Base-by-base conservation (phyloP, 1,284 basidiomycete species). In the Ceratobasidium sp. region DNA sequence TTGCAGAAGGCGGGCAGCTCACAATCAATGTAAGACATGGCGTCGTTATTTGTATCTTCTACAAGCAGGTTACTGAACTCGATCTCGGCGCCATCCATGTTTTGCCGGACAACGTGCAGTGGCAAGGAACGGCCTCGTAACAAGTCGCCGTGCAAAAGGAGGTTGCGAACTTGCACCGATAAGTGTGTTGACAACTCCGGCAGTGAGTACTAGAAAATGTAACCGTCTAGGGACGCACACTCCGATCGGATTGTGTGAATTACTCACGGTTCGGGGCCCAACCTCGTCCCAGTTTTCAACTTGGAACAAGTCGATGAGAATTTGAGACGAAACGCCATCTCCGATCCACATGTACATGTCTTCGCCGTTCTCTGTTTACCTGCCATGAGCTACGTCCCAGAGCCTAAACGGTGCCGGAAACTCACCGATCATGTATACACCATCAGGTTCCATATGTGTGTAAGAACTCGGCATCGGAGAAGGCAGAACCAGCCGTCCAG, bases 61-160 rank as follows among this genome's bases (percentile, higher is more conserved):
- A 98, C 90, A 16, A 99, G 86, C 90, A 97, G 93, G 84, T 99
- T 98, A 77, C 93, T 95, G 79, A 97, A 96, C 81, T 99, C 98
- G 69, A 99, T 89, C 84, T 99, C 98, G 75, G 90, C 86, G 11
- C 91, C 96, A 81, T 99, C 98, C 80, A 95, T 85, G 80, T 98
- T 95, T 81, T 99, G 98, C 16, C 98, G 88, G 0, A 94, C 94
- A 61, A 98, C 86, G 46, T 90, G 83, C 75, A 98, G 87, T 71
- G 92, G 93, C 53, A 89, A 78, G 1, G 86, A 81, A 19, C 86
- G 83, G 58, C 85, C 84, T 48, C 94, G 86, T 76, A 90, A 88
- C 1, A 81, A 77, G 69, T 88, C 86, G 61, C 95, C 90, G 77
- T 90, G 86, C 0, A 88, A 86, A 24, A 99, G 83, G 76, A 99